These are phyloP conservation scores for Lactuca saligna DNA, from an alignment of 129 eudicot genomes.

Conservation along the genomic window DNA sequence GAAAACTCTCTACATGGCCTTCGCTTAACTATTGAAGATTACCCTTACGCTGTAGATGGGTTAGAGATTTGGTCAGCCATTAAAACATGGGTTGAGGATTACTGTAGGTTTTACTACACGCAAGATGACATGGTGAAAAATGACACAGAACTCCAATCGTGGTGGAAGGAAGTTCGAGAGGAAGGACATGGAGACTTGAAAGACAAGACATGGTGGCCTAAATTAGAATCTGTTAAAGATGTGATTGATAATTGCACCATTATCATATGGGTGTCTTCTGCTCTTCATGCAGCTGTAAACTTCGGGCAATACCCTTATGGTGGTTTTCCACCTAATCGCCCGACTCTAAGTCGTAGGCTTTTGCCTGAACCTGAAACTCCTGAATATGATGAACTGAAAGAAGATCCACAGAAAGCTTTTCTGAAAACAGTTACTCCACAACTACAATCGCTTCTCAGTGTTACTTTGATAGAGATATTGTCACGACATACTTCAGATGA, in stretches of 20 bases:
- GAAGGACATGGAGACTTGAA: constrained; percentile 58
- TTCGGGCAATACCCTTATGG: constrained; percentile 63
- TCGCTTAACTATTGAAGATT: constrained; percentile 51
- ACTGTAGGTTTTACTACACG: constrained; percentile 48
- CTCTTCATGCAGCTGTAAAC: constrained; percentile 68
- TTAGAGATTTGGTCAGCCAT: constrained; percentile 64
- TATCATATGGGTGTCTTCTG: constrained; percentile 57
- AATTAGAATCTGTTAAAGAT: constrained; percentile 33
- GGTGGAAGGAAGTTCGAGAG: constrained; percentile 59
- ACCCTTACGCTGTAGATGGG: constrained; percentile 61
- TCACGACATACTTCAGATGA: constrained; percentile 56
- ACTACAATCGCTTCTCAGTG: constrained; percentile 39
- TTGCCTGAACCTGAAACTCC: constrained; percentile 49
- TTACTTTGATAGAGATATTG: constrained; percentile 43
- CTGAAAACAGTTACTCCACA: constrained; percentile 43
- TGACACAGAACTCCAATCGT: constrained; percentile 50
- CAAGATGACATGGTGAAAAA: constrained; percentile 34
- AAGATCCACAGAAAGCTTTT: constrained; percentile 31
- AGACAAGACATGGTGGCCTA: constrained; percentile 69
- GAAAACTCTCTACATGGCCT: constrained; percentile 38
- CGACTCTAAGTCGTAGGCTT: constrained; percentile 44
- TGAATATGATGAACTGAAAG: constrained; percentile 41
- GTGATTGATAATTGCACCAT: constrained; percentile 44
- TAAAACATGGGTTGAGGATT: constrained; percentile 45
- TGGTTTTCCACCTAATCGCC: constrained; percentile 56